These are phyloP conservation scores for Aureobasidium lini DNA, from an alignment of 2,329 filamentous ascomycete species.

Conservation along the genomic window DNA sequence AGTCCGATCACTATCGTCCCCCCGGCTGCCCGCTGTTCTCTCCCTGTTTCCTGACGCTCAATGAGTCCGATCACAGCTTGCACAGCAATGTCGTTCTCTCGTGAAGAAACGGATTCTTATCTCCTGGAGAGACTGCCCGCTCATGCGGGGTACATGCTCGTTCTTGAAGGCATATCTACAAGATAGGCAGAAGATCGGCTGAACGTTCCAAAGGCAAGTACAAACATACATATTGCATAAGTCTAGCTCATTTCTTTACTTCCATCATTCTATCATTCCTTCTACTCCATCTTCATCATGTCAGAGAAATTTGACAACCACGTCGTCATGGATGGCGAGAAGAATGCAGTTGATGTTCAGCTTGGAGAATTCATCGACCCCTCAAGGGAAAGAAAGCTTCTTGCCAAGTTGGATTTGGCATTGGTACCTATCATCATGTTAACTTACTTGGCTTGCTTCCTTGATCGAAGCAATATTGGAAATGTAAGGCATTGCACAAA, in stretches of 20 bases:
- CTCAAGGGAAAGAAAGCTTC: constrained; percentile 38
- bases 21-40: not conserved
- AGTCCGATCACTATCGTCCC: not conserved
- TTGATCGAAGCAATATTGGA: constrained; percentile 50
- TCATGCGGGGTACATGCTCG: not conserved
- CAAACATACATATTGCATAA: not conserved
- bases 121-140: not conserved
- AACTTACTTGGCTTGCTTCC: constrained; percentile 48
- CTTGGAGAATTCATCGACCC: constrained; percentile 31
- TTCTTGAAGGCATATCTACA: not conserved
- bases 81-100: not conserved
- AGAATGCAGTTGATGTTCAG: not conserved
- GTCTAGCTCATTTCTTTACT: not conserved
- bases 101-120: not conserved
- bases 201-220: not conserved
- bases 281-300: not conserved
- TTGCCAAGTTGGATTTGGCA: constrained; percentile 42
- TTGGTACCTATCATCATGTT: constrained; percentile 49
- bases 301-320: constrained; percentile 4
- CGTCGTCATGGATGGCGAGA: not conserved
- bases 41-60: not conserved
- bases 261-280: not conserved
- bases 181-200: constrained; percentile 12
- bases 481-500: not conserved
- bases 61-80: not conserved